Evolutionary conservation across 768 basidiomycete species (phyloP).

Genomic region (Podaxis sp.): DNA sequence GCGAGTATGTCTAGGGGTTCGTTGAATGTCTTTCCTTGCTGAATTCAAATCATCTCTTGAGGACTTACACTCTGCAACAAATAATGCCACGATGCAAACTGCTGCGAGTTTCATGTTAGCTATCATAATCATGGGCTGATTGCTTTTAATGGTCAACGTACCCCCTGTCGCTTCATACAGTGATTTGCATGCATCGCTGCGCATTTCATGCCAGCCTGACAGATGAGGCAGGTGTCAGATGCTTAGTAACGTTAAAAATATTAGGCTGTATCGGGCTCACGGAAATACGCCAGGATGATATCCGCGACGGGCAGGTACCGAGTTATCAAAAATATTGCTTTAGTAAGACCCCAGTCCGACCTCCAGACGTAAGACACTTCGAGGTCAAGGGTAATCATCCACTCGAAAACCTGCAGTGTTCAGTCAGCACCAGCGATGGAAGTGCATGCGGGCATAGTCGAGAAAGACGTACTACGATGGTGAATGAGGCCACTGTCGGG

Average conservation of each 20-base stretch:
- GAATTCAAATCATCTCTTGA: too few species aligned
- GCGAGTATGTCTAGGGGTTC: background rate
- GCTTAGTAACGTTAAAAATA: too few species aligned
- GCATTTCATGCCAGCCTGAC: background rate
- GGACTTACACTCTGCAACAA: slow-evolving; percentile 5
- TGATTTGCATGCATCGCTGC: background rate
- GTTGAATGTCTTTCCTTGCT: background rate
- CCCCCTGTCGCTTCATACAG: background rate
- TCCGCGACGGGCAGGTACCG: slow-evolving; percentile 2
- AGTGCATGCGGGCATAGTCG: too few species aligned
- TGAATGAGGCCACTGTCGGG: too few species aligned
- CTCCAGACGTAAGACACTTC: slow-evolving; percentile 26
- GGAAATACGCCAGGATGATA: background rate
- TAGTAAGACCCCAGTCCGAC: slow-evolving; percentile 22
- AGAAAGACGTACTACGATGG: too few species aligned
- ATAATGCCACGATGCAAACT: background rate
- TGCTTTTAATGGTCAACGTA: background rate
- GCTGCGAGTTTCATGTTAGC: background rate
- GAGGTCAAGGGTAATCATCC: slow-evolving; percentile 22
- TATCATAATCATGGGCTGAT: too few species aligned
- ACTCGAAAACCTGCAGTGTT: slow-evolving; percentile 17
- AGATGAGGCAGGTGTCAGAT: background rate
- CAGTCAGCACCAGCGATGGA: too few species aligned
- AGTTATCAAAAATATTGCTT: slow-evolving; percentile 21
- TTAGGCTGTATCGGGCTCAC: background rate